Base-by-base conservation (phyloP, 2,329 filamentous ascomycete species). In the Ophiocordyceps sinensis region DNA sequence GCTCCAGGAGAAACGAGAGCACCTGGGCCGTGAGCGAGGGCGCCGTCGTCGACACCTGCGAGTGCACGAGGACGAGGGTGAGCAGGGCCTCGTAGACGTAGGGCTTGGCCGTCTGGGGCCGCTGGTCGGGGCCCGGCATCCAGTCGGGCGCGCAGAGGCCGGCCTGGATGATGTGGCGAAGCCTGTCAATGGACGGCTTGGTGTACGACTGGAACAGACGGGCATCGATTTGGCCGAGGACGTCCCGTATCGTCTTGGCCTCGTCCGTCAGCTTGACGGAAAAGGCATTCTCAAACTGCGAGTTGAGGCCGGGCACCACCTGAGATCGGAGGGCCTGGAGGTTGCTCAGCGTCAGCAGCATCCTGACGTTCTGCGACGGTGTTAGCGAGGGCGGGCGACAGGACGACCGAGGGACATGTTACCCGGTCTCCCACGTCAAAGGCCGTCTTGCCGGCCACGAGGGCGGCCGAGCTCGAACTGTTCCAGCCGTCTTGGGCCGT, bases 241-340 rank as follows among this genome's bases (percentile, higher is more conserved):
- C 86, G 53, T 96, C 87, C 42, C 82, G 80, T 55, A 98, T 89
- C 1, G 85, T 91, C 59, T 89, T 89, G 42, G 81, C 82, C 62
- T 98, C 91, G 47, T 95, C 89, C 2, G 87, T 93, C 44, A 98
- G 73, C 55, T 93, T 93, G 47, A 96, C 85, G 2, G 85, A 87
- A 62, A 98, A 98, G 42, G 85, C 77, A 39, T 85, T 87, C 58
- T 98, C 91, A 54, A 96, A 98, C 54, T 91, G 83, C 5, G 82
- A 76, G 56, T 94, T 85, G n/a, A 98, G 73, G 50, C 80, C 79
- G 1, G 89, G 89, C 2, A 96, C 84, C 28, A 89, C 75, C 46
- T 91, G 79, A 21, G 78, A 72, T 43, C 86, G 82, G 31, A 98
- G 76, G 21, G 82, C 74, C 54, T 89, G 82, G 44, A 98, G 77